Percentiles rank a stretch among this genome's conserved stretches.
phyloP scores from a whole-genome alignment of 257 asterid species.

The Datura wrightii region DNA sequence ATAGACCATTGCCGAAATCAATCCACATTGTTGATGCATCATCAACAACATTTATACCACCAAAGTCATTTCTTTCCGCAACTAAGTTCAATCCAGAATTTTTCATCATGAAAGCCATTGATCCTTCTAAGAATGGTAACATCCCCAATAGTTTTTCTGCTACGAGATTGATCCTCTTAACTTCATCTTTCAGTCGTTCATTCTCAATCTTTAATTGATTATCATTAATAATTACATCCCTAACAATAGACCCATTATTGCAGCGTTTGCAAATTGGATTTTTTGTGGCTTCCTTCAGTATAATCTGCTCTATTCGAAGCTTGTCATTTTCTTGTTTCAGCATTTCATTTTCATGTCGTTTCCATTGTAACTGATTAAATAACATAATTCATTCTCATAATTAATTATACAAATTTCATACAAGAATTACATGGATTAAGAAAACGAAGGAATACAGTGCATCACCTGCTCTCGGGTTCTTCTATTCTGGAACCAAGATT shows the following conservation, averaged over 20 bases:
- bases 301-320: slow-evolving; percentile 67
- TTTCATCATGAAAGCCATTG: slow-evolving; percentile 38
- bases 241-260: slow-evolving; percentile 60
- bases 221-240: slow-evolving; percentile 55
- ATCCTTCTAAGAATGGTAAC: slow-evolving; percentile 22
- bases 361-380: slow-evolving; percentile 60
- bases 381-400: slow-evolving; percentile 28
- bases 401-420: not conserved
- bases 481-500: slow-evolving; percentile 87
- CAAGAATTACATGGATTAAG: not conserved
- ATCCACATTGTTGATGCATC: slow-evolving; percentile 47
- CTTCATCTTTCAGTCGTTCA: slow-evolving; percentile 68
- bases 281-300: slow-evolving; percentile 65
- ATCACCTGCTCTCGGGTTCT: slow-evolving; percentile 85
- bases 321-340: slow-evolving; percentile 76
- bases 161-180: slow-evolving; percentile 48
- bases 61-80: slow-evolving; percentile 51
- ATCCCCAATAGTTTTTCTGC: slow-evolving; percentile 60
- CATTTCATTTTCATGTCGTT: slow-evolving; percentile 55
- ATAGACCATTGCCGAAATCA: slow-evolving; percentile 47
- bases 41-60: slow-evolving; percentile 45
- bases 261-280: slow-evolving; percentile 63
- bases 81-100: slow-evolving; percentile 55
- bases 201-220: slow-evolving; percentile 69
- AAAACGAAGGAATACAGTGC: not conserved